Percentiles rank a stretch among this genome's conserved stretches.
These are phyloP conservation scores for Pseudogymnoascus sp. DNA, from an alignment of 2,329 filamentous ascomycete genomes.

Conservation along the genomic window DNA sequence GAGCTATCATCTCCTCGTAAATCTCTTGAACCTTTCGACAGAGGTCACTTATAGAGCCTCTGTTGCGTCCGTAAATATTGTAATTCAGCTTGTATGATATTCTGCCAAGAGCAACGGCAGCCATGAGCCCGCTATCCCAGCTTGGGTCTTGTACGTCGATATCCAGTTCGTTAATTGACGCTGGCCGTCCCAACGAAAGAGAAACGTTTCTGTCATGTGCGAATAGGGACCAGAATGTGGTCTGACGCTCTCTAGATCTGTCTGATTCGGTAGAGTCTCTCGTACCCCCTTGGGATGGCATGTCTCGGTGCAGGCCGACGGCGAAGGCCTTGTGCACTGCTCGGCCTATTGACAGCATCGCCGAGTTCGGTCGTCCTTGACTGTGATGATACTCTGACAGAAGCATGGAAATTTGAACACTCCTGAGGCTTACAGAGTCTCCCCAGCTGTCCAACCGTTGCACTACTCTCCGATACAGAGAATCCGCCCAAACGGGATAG, in stretches of 20 bases:
- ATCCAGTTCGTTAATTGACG: constrained; percentile 12
- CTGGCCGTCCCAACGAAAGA: constrained; percentile 13
- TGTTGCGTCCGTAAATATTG: constrained; percentile 10
- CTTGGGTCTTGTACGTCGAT: constrained; percentile 10
- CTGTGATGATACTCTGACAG: constrained; percentile 6
- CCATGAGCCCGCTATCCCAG: neutral
- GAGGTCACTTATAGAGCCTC: constrained; percentile 9
- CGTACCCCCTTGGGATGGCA: neutral
- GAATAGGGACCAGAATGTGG: constrained; percentile 13
- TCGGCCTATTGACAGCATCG: constrained; percentile 1
- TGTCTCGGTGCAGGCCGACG: constrained; percentile 10
- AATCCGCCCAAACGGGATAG: constrained; percentile 2
- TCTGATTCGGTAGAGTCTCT: constrained; percentile 1
- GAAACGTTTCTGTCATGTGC: constrained; percentile 12
- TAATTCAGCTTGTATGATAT: constrained; percentile 13
- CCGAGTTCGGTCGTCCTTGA: constrained; percentile 10
- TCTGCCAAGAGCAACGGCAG: constrained; percentile 4
- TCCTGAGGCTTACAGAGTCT: constrained; percentile 8
- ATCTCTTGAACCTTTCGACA: constrained; percentile 12
- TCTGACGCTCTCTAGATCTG: constrained; percentile 9
- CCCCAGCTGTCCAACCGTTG: neutral
- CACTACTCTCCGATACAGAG: neutral
- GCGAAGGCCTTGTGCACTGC: constrained; percentile 11
- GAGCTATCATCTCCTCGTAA: constrained; percentile 8
- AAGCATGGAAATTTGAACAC: constrained; percentile 9